These are phyloP conservation scores for Annona cherimola DNA, from an alignment of 164 flowering plant genomes.

Conservation along the genomic window DNA sequence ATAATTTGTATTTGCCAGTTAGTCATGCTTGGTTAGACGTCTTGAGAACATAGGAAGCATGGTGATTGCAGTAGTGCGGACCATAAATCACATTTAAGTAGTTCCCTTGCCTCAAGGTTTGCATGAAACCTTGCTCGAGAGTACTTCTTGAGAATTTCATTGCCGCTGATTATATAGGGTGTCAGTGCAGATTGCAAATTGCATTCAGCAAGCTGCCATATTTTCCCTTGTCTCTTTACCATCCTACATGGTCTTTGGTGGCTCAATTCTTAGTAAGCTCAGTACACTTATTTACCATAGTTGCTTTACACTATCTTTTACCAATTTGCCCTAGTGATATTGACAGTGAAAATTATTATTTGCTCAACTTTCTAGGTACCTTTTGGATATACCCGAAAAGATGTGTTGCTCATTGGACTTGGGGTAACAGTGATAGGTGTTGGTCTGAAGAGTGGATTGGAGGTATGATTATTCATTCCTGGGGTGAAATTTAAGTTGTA, in stretches of 20 bases:
- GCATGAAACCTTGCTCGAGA: too few relatives aligned
- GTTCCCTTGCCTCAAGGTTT: too few relatives aligned
- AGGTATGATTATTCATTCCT: constrained; percentile 36
- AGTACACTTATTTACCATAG: too few relatives aligned
- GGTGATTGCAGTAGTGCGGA: background rate
- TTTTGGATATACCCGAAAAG: constrained; percentile 89
- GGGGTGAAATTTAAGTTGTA: background rate
- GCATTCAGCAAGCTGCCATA: background rate
- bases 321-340: too few relatives aligned
- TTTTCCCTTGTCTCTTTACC: background rate
- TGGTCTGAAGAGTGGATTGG: constrained; percentile 79
- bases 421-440: constrained; percentile 66
- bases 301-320: too few relatives aligned
- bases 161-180: too few relatives aligned
- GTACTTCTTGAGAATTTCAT: too few relatives aligned
- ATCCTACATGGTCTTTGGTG: background rate
- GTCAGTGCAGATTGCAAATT: too few relatives aligned
- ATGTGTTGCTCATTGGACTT: constrained; percentile 78
- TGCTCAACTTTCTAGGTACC: constrained; percentile 34
- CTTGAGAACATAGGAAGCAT: background rate
- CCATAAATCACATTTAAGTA: too few relatives aligned
- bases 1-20: background rate
- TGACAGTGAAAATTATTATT: background rate
- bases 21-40: background rate
- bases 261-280: too few relatives aligned